A percentile compares a stretch with the other conserved stretches of the same genome.
These are phyloP conservation scores for Panus rudis DNA, from an alignment of 768 basidiomycete species.

Conservation along the genomic window DNA sequence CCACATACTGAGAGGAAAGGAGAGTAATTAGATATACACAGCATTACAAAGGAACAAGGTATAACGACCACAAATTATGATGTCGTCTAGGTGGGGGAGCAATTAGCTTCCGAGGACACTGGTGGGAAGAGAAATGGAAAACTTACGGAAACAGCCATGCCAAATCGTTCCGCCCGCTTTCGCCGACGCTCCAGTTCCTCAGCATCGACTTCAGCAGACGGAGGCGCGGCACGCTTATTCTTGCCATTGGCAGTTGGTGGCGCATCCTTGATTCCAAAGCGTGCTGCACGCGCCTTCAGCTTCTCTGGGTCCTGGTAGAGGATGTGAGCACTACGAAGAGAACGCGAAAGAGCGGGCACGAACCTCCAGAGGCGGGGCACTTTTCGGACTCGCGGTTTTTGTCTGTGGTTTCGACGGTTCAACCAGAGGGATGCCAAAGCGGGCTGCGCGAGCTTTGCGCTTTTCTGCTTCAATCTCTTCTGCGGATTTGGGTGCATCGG, in stretches of 20 bases:
- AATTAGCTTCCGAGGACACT: no score
- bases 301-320: constrained; percentile 39
- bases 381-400: no score
- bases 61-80: no score
- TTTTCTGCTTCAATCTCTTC: constrained; percentile 49
- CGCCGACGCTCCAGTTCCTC: constrained; percentile 52
- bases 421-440: constrained; percentile 65
- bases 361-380: no score
- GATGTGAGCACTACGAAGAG: constrained; percentile 6
- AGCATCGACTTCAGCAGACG: constrained; percentile 37
- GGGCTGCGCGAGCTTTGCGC: constrained; percentile 54
- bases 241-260: constrained; percentile 3
- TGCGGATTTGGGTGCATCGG: constrained; percentile 5
- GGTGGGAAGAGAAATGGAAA: no score
- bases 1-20: no score
- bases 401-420: constrained; percentile 31
- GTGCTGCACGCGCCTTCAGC: constrained; percentile 44
- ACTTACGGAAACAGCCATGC: constrained; percentile 24
- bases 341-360: neutral
- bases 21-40: no score
- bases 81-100: no score
- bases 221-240: constrained; percentile 28
- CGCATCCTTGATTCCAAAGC: constrained; percentile 38
- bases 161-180: constrained; percentile 65
- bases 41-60: no score